Evolutionary conservation across 768 basidiomycete genomes (phyloP), one percentile per base, ranked within the genome.

Genomic region (Xerocomellus intermedius): DNA sequence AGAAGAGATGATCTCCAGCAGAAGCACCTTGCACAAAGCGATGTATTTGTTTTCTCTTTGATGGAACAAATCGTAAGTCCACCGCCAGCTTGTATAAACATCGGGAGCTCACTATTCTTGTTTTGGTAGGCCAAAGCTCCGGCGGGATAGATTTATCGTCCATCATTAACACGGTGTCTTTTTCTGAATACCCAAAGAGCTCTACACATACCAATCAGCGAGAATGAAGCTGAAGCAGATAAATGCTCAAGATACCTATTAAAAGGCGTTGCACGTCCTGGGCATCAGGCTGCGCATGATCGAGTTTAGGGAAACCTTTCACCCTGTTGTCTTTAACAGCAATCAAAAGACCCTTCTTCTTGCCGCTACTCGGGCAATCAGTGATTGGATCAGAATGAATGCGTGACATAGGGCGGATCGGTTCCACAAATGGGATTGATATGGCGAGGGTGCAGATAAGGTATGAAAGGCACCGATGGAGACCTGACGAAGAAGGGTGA

Each of bases 1-100:
- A 83, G 56, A 84, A 80, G 58, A 82, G 79, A 2, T 65, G 75
- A 55, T 84, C 84, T 0, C 79, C 79, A 4, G 76, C 56, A 17
- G 72, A 65, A 9, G 77, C 78, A 35, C 67, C 79, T 30, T 66
- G 56, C 0, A 82, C 79, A 8, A 85, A 68, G 2, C 71, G 70
- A 1, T 69, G 55, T 48, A 83, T 78, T 35, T 78, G 76, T 9
- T 59, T 61, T 21, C 74, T 61, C 82, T 83, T 54, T 42, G 13
- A 44, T 12, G 43, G n/a, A 12, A 44, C 14, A 33, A 46, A n/a
- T 35, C 5, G 7, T 21, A 46, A 52, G 47, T 22, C n/a, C 4
- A 22, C 9, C 4, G 8, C 42, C 10, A 26, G 39, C 12, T 42
- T 7, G n/a, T 26, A 33, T 16, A 13, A 24, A 55, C 41, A 16